Conservation (phyloP, 2,329 filamentous ascomycete genomes). For the Alternaria viburni region DNA sequence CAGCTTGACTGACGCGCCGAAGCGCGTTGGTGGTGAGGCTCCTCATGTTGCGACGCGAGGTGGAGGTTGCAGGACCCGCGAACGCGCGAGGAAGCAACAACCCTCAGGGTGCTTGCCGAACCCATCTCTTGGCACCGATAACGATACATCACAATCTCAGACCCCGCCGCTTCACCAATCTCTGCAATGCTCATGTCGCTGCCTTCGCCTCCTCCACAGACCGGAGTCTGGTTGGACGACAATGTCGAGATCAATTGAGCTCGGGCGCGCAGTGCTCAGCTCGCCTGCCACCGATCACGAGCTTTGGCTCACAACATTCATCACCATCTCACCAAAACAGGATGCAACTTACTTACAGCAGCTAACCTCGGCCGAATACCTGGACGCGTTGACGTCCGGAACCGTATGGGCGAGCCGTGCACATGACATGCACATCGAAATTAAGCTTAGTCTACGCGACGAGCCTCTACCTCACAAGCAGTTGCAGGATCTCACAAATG, state of each 20-base stretch:
- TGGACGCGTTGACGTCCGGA: constrained; percentile 31
- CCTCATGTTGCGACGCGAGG: constrained; percentile 28
- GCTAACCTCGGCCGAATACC: constrained; percentile 16
- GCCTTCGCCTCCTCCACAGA: not conserved
- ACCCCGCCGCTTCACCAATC: not conserved
- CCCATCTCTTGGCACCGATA: constrained; percentile 25
- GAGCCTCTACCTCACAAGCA: constrained; percentile 28
- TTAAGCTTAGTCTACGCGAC: constrained; percentile 33
- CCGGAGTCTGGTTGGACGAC: constrained; percentile 3
- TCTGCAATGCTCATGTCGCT: constrained; percentile 1
- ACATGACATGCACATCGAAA: constrained; percentile 39
- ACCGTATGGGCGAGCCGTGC: constrained; percentile 43
- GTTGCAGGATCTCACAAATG: constrained; percentile 26
- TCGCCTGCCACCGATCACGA: constrained; percentile 32
- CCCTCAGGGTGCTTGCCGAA: constrained; percentile 24
- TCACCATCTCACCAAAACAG: constrained; percentile 42
- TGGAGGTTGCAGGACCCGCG: constrained; percentile 7
- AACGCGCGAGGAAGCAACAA: constrained; percentile 23
- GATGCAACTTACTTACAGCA: constrained; percentile 31
- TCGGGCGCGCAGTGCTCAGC: constrained; percentile 44
- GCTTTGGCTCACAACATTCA: constrained; percentile 46
- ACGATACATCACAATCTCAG: not conserved
- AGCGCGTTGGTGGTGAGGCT: constrained; percentile 25
- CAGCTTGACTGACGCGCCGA: constrained; percentile 15
- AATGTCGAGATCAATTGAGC: constrained; percentile 39